These are phyloP conservation scores for Neurospora sp. DNA, from an alignment of 495 filamentous ascomycete genomes.

Conservation along the genomic window DNA sequence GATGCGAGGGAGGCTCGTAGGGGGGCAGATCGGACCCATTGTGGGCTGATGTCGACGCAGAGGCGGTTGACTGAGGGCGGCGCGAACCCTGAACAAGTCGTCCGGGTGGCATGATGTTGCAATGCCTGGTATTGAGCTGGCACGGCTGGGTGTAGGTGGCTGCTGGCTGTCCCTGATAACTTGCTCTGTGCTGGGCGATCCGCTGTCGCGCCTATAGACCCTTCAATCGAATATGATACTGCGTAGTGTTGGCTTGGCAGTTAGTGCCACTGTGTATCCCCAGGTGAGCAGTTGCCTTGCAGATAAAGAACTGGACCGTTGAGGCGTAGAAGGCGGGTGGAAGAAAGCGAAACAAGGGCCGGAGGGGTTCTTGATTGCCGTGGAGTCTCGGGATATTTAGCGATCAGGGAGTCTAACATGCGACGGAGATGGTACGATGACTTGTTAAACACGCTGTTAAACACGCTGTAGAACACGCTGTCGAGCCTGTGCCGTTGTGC, in stretches of 20 bases:
- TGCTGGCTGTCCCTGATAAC: background rate
- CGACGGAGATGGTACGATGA: background rate
- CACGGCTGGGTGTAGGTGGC: background rate
- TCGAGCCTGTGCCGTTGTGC: background rate
- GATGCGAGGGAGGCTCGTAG: constrained; percentile 48
- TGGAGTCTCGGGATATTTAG: background rate
- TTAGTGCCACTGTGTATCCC: background rate
- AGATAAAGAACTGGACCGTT: background rate
- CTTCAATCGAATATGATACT: background rate
- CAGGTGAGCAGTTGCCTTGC: background rate
- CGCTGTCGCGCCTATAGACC: background rate
- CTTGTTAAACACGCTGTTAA: background rate
- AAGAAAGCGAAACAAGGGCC: background rate
- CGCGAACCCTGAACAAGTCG: constrained; percentile 11
- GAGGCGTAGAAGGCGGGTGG: background rate
- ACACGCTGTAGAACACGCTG: background rate
- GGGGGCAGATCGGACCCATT: constrained; percentile 35
- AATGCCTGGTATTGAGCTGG: background rate
- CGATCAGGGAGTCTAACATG: background rate
- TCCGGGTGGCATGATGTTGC: background rate
- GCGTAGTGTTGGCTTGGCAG: background rate
- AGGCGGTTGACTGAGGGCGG: background rate
- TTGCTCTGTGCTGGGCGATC: background rate
- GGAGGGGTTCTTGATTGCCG: background rate
- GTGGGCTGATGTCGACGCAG: background rate